Evolutionary conservation across 2,329 filamentous ascomycete species (phyloP), one percentile per base, ranked within the genome.

Genomic region (Apiospora pterosperma): DNA sequence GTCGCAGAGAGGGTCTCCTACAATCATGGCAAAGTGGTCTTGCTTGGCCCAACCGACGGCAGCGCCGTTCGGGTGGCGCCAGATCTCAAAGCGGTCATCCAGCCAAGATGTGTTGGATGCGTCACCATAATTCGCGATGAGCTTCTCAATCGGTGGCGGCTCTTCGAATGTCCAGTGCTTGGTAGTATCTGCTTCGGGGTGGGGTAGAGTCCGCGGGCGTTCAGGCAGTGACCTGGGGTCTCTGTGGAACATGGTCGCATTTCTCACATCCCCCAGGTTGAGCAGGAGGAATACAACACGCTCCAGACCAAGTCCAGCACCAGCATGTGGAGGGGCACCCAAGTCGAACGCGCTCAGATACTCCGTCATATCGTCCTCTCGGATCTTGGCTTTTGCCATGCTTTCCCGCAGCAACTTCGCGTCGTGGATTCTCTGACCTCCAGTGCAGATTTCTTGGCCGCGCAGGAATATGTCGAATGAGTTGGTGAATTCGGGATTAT

Each of bases 381-480:
- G 85, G 65, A 97, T 90, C 65, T 92, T 92, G 59, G 87, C 84
- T 59, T 86, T 85, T 66, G 85, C 84, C 91, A 97, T 93, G 73
- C 90, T 92, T 71, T 90, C 85, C 55, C 90, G 85, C n/a, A 97
- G 82, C 74, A 92, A 85, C 5, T 84, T 79, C 0, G 91, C 85
- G 67, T 96, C 89, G 75, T 97, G 92, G 68, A 97, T 96, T 86
- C 94, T 93, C 77, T 97, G 94, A 8, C 94, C 94, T 70, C 94
- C 94, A 1, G 92, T 95, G 58, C 95, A 89, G 64, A 97, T 96
- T 76, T 97, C 94, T 74, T 97, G 94, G 0, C 94, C 94, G 36
- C 94, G 90, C 52, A 97, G 85, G 79, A 97, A 97, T 65, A 97
- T 96, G 75, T 97, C 94, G 72, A 97, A 97, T 0, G 94, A 97